Conservation (phyloP, 805 yeast species). For the Pichia thaimueangensis region DNA sequence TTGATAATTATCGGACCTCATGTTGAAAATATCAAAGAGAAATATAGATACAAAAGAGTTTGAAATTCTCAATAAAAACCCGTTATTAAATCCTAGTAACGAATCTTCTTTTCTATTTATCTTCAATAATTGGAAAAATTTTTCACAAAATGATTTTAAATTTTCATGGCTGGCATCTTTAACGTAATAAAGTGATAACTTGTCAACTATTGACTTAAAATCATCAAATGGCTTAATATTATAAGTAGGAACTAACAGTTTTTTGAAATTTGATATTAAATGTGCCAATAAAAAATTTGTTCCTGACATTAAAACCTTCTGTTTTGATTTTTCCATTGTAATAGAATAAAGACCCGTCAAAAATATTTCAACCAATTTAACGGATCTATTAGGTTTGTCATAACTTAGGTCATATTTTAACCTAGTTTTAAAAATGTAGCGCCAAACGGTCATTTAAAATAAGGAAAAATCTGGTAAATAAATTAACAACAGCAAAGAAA, state of each 20-base stretch:
- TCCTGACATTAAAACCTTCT: not conserved
- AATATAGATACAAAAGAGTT: constrained; percentile 12
- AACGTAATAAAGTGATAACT: not conserved
- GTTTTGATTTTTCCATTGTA: constrained; percentile 5
- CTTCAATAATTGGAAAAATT: constrained; percentile 4
- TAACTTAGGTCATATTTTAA: constrained; percentile 3
- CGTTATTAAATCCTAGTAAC: constrained; percentile 10
- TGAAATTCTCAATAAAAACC: constrained; percentile 9
- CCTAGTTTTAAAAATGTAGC: constrained; percentile 10
- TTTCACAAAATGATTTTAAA: constrained; percentile 6
- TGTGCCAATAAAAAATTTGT: constrained; percentile 4
- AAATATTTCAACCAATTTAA: constrained; percentile 11
- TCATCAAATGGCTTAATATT: constrained; percentile 5
- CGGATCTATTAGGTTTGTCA: constrained; percentile 5
- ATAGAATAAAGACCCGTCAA: constrained; percentile 12
- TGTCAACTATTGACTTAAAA: constrained; percentile 7
- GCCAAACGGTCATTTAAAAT: constrained; percentile 11
- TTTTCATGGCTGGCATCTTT: constrained; percentile 10
- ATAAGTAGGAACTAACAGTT: not conserved
- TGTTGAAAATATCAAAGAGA: constrained; percentile 12
- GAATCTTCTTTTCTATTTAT: not conserved
- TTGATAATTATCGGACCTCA: not conserved
- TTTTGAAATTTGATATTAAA: constrained; percentile 8
- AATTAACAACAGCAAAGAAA: not conserved
- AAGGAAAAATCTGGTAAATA: constrained; percentile 4